Conservation (phyloP, 495 filamentous ascomycete genomes). For the Cercophora sp. region DNA sequence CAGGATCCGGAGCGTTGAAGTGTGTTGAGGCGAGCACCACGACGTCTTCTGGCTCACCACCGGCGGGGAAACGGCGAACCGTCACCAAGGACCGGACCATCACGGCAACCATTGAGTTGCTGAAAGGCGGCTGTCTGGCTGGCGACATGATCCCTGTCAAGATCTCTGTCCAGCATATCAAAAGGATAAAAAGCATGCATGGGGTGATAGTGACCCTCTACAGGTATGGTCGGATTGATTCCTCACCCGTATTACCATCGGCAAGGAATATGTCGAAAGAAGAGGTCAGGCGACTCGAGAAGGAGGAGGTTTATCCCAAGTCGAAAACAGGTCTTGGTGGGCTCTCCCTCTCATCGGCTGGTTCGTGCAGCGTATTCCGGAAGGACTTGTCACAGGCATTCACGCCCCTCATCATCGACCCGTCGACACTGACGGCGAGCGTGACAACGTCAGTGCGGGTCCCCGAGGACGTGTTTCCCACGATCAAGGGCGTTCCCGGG, state of each 20-base stretch:
- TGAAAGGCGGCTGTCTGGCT: slow-evolving; percentile 77
- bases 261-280: slow-evolving; percentile 61
- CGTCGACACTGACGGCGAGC: slow-evolving; percentile 66
- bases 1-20: slow-evolving; percentile 37
- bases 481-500: slow-evolving; percentile 82
- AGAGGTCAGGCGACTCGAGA: slow-evolving; percentile 53
- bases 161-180: slow-evolving; percentile 79
- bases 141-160: slow-evolving; percentile 79
- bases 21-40: slow-evolving; percentile 29
- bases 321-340: slow-evolving; percentile 69
- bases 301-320: slow-evolving; percentile 80
- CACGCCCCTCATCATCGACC: slow-evolving; percentile 80
- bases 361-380: slow-evolving; percentile 81
- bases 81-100: slow-evolving; percentile 60
- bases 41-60: slow-evolving; percentile 4
- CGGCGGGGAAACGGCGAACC: slow-evolving; percentile 13
- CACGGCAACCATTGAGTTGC: slow-evolving; percentile 77
- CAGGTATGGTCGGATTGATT: slow-evolving; percentile 85
- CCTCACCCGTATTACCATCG: slow-evolving; percentile 61
- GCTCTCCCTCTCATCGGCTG: slow-evolving; percentile 73
- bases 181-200: slow-evolving; percentile 80
- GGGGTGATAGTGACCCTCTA: slow-evolving; percentile 93
- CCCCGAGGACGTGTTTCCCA: slow-evolving; percentile 88
- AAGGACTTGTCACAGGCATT: slow-evolving; percentile 90
- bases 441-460: slow-evolving; percentile 79